Base-by-base conservation (phyloP, 768 basidiomycete genomes). In the Russula vinacea region DNA sequence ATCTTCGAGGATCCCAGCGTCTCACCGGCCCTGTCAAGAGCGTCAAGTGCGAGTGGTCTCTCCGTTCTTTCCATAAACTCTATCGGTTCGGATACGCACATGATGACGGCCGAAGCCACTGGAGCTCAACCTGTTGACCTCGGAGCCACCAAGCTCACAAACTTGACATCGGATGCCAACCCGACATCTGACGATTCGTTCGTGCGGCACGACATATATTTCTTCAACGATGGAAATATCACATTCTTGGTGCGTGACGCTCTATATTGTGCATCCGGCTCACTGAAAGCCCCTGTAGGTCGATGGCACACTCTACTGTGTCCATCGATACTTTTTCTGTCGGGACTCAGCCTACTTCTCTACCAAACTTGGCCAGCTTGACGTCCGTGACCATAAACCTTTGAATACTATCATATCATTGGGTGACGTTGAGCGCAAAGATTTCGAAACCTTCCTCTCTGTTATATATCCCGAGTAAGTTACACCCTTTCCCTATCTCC, bases 401-500 rank as follows among this genome's bases (percentile, higher is more conserved):
- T 35, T 54, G 1, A 24, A 19, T 1, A 58, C 24, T 2, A 54
- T 35, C 2, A 26, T 66, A 17, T 39, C 40, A 14, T 16, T 62
- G 5, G 26, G 29, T 0, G 47, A 57, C n/a, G 22, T 62, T 35
- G 22, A 62, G 35, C 2, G 50, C 17, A 58, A 33, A 1, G 58
- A 68, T 11, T 66, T 68, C 1, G 65, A 68, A 13, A 50, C 61
- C 0, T 53, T 68, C 26, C 67, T 69, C 19, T 69, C 59, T 2
- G 29, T 69, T 14, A n/a, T 69, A 44, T 69, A 69, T 40, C 62
- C 65, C 13, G 29, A 50, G 67, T 68, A 33, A 47, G 67, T 11
- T 44, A 17, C 10, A 17, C 17, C 13, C 24, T 24, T 29, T 14
- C 9, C 29, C 17, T 33, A 2, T 8, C 49, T 24, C 19, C 14